Percentiles rank a stretch among this genome's conserved stretches.
Evolutionary conservation across 2,329 filamentous ascomycete genomes (phyloP).

Genomic region (Zymoseptoria crescenta): DNA sequence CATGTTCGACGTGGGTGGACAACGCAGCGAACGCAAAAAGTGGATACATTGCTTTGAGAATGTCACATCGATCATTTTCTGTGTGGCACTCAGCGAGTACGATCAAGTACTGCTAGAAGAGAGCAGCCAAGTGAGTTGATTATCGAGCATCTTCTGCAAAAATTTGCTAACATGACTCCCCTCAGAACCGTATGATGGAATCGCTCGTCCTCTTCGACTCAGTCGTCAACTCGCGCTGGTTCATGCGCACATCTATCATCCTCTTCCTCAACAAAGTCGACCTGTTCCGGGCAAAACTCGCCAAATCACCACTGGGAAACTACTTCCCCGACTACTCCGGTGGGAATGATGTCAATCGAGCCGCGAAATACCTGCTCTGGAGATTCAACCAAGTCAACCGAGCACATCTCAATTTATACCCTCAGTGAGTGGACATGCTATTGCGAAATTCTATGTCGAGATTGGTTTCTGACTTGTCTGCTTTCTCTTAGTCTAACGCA

Average conservation of each 20-base stretch:
- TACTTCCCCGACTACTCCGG: slow-evolving; percentile 98
- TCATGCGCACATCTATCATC: slow-evolving; percentile 98
- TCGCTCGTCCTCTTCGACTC: slow-evolving; percentile 93
- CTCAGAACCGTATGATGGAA: slow-evolving; percentile 98
- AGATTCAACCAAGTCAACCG: slow-evolving; percentile 98
- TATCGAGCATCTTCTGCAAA: background rate
- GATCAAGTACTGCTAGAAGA: slow-evolving; percentile 95
- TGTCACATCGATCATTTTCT: slow-evolving; percentile 98
- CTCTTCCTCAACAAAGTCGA: slow-evolving; percentile 98
- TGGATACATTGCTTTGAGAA: slow-evolving; percentile 99
- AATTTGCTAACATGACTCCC: slow-evolving; percentile 17
- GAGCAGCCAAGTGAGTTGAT: slow-evolving; percentile 73
- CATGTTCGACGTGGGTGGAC: slow-evolving; percentile 98
- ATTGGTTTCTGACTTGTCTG: background rate
- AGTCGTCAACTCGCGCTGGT: slow-evolving; percentile 97
- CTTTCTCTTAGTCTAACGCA: slow-evolving; percentile 67
- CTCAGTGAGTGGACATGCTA: slow-evolving; percentile 62
- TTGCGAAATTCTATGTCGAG: background rate
- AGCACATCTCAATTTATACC: slow-evolving; percentile 91
- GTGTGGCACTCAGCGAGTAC: slow-evolving; percentile 94
- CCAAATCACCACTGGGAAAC: slow-evolving; percentile 78
- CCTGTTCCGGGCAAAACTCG: slow-evolving; percentile 91
- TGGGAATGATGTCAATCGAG: slow-evolving; percentile 94
- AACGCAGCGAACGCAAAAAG: slow-evolving; percentile 96
- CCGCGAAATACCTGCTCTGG: slow-evolving; percentile 96